Evolutionary conservation across 768 basidiomycete species (phyloP).

Genomic region (Boletellus emodensis): DNA sequence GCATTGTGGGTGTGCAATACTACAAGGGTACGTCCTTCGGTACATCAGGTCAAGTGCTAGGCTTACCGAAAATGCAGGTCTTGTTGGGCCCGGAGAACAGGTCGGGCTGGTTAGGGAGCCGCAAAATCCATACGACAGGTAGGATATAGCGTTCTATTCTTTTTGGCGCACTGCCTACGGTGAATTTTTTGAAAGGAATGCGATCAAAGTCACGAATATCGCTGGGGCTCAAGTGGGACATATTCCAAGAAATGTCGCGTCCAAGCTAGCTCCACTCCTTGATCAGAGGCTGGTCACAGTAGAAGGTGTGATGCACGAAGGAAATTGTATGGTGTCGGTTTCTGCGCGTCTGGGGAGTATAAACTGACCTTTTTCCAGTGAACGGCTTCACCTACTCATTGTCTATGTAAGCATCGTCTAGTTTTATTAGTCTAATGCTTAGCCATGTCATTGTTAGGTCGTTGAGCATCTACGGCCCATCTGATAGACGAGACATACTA

Average conservation of each 20-base stretch:
- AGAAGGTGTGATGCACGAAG: constrained; percentile 65
- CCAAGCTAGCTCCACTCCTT: constrained; percentile 64
- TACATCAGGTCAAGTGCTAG: not conserved
- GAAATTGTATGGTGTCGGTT: constrained; percentile 49
- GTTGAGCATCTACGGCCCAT: constrained; percentile 66
- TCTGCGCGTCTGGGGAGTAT: not conserved
- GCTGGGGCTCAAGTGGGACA: constrained; percentile 75
- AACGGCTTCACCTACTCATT: constrained; percentile 50
- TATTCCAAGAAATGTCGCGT: constrained; percentile 56
- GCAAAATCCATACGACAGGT: constrained; percentile 65
- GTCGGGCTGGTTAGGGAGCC: constrained; percentile 68
- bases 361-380: constrained; percentile 29
- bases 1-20: constrained; percentile 81
- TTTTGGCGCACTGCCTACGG: not conserved
- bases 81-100: constrained; percentile 79
- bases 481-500: constrained; percentile 53
- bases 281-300: constrained; percentile 60
- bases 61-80: constrained; percentile 40
- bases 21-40: constrained; percentile 50
- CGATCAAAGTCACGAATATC: constrained; percentile 81
- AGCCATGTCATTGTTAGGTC: constrained; percentile 38
- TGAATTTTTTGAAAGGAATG: constrained; percentile 46
- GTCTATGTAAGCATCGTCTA: constrained; percentile 47
- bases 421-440: not conserved
- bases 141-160: constrained; percentile 2